Base-by-base conservation (phyloP, 495 filamentous ascomycete species). In the Daldinia childiae region DNA sequence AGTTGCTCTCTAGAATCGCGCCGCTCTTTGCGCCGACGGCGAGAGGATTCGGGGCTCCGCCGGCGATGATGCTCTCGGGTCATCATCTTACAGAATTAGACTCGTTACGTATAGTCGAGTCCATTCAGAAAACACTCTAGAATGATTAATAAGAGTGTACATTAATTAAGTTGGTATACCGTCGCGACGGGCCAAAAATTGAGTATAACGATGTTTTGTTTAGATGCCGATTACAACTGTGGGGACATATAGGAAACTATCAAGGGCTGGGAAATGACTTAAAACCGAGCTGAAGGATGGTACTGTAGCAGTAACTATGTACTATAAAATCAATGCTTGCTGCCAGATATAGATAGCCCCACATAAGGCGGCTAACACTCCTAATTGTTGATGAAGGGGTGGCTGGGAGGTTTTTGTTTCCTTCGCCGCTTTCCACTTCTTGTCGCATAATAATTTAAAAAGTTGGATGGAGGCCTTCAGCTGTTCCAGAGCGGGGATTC, bases 41-140 rank as follows among this genome's bases (percentile, higher is more conserved):
- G 79, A 76, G 81, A 78, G 76, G 81, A 80, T 71, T 84, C 82
- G 48, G 79, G 83, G 76, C 82, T 84, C 81, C 82, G 73, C 74
- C 73, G 79, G 71, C 78, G 82, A 76, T 82, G 82, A 79, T 78
- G 76, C 71, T 83, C 80, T 66, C 78, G 76, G 75, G 82, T 82
- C 81, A 79, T 84, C 76, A 76, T 75, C 71, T 74, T 73, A 60
- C 62, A 64, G 62, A 45, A 39, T 59, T 66, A 48, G 66, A 73
- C 66, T 62, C 57, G 29, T 30, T 69, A 62, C 51, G 58, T 69
- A 56, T 66, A 51, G 30, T 63, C 26, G 66, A 66, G 71, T 73
- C 71, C 71, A 73, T 73, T 66, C 66, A 73, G 62, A 60, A 58
- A 29, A 29, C 7, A 62, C 71, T 62, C 62, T 66, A 43, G 66